Conservation (phyloP, 2,329 filamentous ascomycete species). For the Macrophomina phaseolina region DNA sequence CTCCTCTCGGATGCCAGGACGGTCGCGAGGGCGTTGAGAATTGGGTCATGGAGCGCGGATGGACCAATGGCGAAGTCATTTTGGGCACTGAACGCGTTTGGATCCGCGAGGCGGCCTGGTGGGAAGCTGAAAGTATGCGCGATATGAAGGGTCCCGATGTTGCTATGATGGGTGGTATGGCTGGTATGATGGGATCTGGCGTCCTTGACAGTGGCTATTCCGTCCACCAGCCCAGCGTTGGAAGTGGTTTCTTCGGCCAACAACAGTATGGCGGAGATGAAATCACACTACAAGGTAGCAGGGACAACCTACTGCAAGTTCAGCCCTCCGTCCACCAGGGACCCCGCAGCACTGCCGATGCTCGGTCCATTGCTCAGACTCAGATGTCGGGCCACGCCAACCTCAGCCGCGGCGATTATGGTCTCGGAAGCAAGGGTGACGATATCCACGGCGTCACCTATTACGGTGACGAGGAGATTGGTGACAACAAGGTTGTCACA, state of each 20-base stretch:
- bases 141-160: slow-evolving; percentile 75
- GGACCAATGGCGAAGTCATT: slow-evolving; percentile 97
- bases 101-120: slow-evolving; percentile 95
- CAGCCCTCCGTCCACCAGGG: slow-evolving; percentile 53
- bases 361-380: slow-evolving; percentile 60
- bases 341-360: slow-evolving; percentile 51
- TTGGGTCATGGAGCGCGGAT: slow-evolving; percentile 92
- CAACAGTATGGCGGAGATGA: slow-evolving; percentile 59
- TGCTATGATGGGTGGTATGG: slow-evolving; percentile 51
- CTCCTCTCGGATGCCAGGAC: slow-evolving; percentile 82
- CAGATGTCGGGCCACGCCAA: slow-evolving; percentile 62
- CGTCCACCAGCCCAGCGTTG: slow-evolving; percentile 58
- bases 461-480: slow-evolving; percentile 82
- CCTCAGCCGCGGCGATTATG: slow-evolving; percentile 76
- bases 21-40: slow-evolving; percentile 91
- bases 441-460: slow-evolving; percentile 55
- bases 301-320: slow-evolving; percentile 71
- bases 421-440: slow-evolving; percentile 85
- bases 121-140: slow-evolving; percentile 96
- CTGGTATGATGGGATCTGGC: slow-evolving; percentile 58
- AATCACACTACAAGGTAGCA: slow-evolving; percentile 68
- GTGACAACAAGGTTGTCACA: slow-evolving; percentile 76
- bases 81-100: slow-evolving; percentile 90
- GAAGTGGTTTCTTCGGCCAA: slow-evolving; percentile 70
- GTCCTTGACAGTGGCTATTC: slow-evolving; percentile 77